Evolutionary conservation across 345 rosid species (phyloP), one percentile per base, ranked within the genome.

Genomic region (Camelina laxa): DNA sequence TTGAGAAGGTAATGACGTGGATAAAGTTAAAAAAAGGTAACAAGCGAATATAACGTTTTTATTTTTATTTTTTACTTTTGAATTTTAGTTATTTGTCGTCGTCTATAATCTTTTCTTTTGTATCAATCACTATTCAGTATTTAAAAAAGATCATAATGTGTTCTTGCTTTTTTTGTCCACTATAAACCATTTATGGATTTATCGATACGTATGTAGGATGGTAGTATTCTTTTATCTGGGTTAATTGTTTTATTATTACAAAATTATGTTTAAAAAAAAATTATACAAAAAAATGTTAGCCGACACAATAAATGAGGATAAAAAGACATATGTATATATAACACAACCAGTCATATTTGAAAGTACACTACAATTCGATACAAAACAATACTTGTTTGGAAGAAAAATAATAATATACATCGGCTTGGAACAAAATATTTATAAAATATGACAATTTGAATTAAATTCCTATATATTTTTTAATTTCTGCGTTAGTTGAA

Each of bases 1-100:
- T 24, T 2, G 16, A 3, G 22, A 16, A 4, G 22, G 48, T 45
- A 42, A 61, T 67, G 80, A 69, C 75, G 71, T 76, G 66, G 70
- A 76, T 27, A 68, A 75, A 68, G 69, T 12, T 60, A 27, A 19
- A 60, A 60, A 60, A 75, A 30, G 79, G 5, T 0, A 49, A 14
- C 31, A 65, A 69, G 62, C 74, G 68, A 75, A 67, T 75, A 75
- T 75, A 58, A 65, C 60, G 78, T 74, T 74, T 47, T 35, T 58
- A 5, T 30, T 30, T 65, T 74, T 67, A 1, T 47, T 24, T 58
- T 17, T 6, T 9, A 57, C 21, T 21, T 47, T 3, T 45, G 16
- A 13, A 42, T 42, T 44, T 44, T 44, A 14, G 2, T 12, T 42
- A 12, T 17, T 27, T 62, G 44, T 14, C n/a, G 2, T 36, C 13